These are phyloP conservation scores for Cnidoscolus chayamansa DNA, from an alignment of 441 rosid species.

Conservation along the genomic window DNA sequence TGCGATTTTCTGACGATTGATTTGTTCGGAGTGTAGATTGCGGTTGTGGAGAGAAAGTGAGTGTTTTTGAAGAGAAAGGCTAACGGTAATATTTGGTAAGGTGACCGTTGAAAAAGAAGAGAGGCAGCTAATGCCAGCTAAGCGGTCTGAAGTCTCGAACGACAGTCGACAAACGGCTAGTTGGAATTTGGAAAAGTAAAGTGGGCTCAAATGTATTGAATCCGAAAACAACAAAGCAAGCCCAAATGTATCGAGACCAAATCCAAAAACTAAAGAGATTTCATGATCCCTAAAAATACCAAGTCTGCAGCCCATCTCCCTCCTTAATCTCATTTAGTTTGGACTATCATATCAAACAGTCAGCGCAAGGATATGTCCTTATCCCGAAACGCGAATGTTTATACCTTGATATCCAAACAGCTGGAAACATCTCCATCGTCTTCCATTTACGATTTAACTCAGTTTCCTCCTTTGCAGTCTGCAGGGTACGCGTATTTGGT, in stretches of 20 bases:
- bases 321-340: not conserved
- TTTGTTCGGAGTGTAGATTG: not conserved
- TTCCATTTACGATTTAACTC: not conserved
- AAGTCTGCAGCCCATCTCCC: no score
- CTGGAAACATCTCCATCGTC: not conserved
- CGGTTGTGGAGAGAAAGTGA: not conserved
- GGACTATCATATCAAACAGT: not conserved
- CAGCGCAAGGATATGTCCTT: not conserved
- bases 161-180: not conserved
- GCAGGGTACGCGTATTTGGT: not conserved
- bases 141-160: no score
- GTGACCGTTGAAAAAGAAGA: not conserved
- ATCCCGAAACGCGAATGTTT: not conserved
- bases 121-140: no score
- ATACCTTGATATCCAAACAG: slow-evolving; percentile 1
- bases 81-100: not conserved
- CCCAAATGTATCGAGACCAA: no score
- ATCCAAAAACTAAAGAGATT: no score
- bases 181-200: not conserved
- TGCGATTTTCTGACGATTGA: not conserved
- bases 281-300: no score
- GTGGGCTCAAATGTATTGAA: not conserved
- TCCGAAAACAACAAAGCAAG: not conserved
- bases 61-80: not conserved
- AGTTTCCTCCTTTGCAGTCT: not conserved